phyloP scores from a whole-genome alignment of 192 early-diverging fungal species.

The Coemansia sp. region DNA sequence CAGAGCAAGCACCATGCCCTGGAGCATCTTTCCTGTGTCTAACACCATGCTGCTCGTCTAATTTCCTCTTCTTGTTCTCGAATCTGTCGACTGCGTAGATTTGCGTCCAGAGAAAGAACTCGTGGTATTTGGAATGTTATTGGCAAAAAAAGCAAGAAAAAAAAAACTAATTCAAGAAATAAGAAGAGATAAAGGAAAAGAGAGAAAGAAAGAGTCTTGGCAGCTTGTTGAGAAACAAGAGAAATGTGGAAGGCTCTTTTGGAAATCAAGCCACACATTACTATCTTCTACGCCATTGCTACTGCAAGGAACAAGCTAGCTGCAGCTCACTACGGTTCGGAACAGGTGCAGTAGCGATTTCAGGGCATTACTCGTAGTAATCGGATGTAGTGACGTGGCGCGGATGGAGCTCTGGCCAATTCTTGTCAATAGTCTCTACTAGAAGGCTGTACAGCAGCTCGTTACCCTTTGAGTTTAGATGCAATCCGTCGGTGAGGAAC shows the following conservation, averaged over 20 bases:
- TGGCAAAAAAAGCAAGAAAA: background rate
- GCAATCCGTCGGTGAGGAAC: slow-evolving; percentile 61
- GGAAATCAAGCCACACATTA: background rate
- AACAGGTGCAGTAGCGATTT: too few relatives aligned
- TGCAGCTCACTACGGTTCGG: too few relatives aligned
- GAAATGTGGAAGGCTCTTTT: background rate
- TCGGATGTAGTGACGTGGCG: background rate
- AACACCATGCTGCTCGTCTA: slow-evolving; percentile 5
- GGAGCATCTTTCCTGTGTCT: slow-evolving; percentile 6
- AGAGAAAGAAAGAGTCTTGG: background rate
- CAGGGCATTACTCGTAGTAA: too few relatives aligned
- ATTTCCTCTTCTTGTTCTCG: too few relatives aligned
- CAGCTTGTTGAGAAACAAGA: background rate
- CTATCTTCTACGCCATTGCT: background rate
- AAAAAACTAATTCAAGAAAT: background rate
- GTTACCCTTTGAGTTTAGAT: slow-evolving; percentile 59
- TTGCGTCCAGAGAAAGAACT: background rate
- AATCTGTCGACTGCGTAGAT: too few relatives aligned
- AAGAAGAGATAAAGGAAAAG: background rate
- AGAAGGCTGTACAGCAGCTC: slow-evolving; percentile 36
- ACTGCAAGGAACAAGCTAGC: background rate
- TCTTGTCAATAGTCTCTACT: background rate
- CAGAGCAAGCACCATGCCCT: slow-evolving; percentile 37
- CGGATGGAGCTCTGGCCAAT: slow-evolving; percentile 27
- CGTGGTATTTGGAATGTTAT: too few relatives aligned